Evolutionary conservation across 2,329 filamentous ascomycete species (phyloP).

Genomic region (Torrubiellomyces zombiae): DNA sequence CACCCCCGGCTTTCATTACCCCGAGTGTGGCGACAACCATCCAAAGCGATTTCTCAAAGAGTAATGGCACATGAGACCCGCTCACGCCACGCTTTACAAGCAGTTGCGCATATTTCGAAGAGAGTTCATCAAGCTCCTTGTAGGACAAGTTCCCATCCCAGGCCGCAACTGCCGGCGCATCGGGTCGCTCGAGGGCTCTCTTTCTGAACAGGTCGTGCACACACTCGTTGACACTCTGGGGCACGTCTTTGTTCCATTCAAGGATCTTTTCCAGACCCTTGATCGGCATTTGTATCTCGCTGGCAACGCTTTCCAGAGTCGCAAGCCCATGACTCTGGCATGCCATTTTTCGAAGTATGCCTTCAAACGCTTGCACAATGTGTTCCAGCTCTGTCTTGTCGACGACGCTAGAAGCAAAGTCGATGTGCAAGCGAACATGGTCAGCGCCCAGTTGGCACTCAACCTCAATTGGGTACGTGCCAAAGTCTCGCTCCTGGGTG

Average conservation of each 20-base stretch:
- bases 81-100: conserved; percentile 3
- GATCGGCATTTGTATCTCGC: conserved; percentile 1
- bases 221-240: conserved; percentile 2
- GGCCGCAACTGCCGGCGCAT: conserved; percentile 4
- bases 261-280: conserved; percentile 4
- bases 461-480: conserved; percentile 2
- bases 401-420: conserved; percentile 1
- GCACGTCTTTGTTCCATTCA: conserved; percentile 3
- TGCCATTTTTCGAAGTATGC: not conserved
- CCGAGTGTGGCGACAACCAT: conserved; percentile 3
- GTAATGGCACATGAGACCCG: conserved; percentile 2
- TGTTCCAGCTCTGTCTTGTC: conserved; percentile 1
- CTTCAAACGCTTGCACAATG: conserved; percentile 1
- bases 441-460: conserved; percentile 1
- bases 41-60: conserved; percentile 5
- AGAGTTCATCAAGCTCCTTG: conserved; percentile 12
- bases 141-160: conserved; percentile 24
- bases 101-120: conserved; percentile 4
- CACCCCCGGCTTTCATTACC: conserved; percentile 4
- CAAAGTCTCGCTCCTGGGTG: conserved; percentile 1
- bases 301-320: not conserved
- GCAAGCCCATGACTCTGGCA: not conserved
- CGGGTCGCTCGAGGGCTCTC: conserved; percentile 1
- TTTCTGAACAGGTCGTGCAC: conserved; percentile 4
- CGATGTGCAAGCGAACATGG: conserved; percentile 1